Evolutionary conservation across 768 basidiomycete genomes (phyloP), one percentile per base, ranked within the genome.

Genomic region (Podaxis mareebaensis): DNA sequence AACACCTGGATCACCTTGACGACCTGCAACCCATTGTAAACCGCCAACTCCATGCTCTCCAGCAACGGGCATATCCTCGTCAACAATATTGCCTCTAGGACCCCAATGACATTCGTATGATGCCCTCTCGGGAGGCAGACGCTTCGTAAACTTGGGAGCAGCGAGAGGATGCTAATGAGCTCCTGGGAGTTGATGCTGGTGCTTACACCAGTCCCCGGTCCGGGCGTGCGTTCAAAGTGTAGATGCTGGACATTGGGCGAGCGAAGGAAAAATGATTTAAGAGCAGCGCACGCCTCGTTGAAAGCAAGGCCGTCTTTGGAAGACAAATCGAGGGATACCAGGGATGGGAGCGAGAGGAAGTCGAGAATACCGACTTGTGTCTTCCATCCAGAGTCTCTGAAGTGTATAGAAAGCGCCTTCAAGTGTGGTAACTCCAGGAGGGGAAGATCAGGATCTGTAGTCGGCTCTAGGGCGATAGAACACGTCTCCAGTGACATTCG

Each of bases 161-260:
- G 53, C 20, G 15, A 12, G 13, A 66, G 40, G 12, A 66, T 63
- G 12, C 51, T 49, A 15, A 63, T n/a, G 15, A 66, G 12, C 10
- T 62, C 61, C 17, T 46, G 53, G 17, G 64, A 63, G 15, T 65
- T 62, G 42, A 67, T 49, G 28, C 51, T 65, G 28, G 61, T 63
- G 13, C 67, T 60, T 22, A 63, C 58, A 3, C 67, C 67, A 13
- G 4, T 38, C 6, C 53, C 53, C 13, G 53, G 44, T 10, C 53
- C 13, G 3, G 53, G 53, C 11, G 53, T 62, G 28, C 61, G 61
- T 36, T 54, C 61, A 36, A 62, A 62, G 10, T 28, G 42, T 7
- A 62, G 42, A 13, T 24, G 61, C 28, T 44, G 53, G 28, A 62
- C 20, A 10, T 48, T 55, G 20, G 61, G 40, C 8, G 61, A 62